A percentile compares a stretch with the other conserved stretches of the same genome.
These are phyloP conservation scores for Candolleomyces eurysporus DNA, from an alignment of 768 basidiomycete species.

Conservation along the genomic window DNA sequence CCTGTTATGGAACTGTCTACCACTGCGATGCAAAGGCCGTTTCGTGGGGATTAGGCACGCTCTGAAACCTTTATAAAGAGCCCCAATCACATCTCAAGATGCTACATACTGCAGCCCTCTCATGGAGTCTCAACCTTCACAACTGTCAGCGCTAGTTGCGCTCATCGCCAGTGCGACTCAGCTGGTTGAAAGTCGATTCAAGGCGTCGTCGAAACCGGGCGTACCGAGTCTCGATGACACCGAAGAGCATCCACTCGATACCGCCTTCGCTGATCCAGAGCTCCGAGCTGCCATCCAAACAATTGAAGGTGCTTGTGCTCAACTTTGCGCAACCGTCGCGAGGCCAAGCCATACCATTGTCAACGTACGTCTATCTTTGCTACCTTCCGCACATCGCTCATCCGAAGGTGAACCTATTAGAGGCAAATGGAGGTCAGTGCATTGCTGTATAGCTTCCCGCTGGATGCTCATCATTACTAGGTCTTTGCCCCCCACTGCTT, in stretches of 20 bases:
- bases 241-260: slow-evolving; percentile 32
- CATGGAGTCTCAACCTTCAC: neutral
- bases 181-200: slow-evolving; percentile 22
- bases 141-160: slow-evolving; percentile 16
- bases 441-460: neutral
- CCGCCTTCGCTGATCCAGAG: slow-evolving; percentile 17
- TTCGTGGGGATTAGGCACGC: neutral
- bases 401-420: neutral
- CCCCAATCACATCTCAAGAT: neutral
- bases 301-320: slow-evolving; percentile 34
- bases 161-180: slow-evolving; percentile 18
- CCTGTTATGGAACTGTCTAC: neutral
- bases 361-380: slow-evolving; percentile 21
- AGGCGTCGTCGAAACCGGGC: slow-evolving; percentile 19
- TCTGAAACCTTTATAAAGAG: neutral
- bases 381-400: neutral
- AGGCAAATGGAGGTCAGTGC: slow-evolving; percentile 16
- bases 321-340: slow-evolving; percentile 27
- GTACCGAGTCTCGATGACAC: slow-evolving; percentile 32
- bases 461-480: slow-evolving; percentile 8
- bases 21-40: neutral
- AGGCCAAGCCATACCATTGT: slow-evolving; percentile 29
- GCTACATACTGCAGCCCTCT: neutral
- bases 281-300: slow-evolving; percentile 28
- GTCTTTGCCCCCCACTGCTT: slow-evolving; percentile 31